A percentile compares a stretch with the other conserved stretches of the same genome.
phyloP scores from a whole-genome alignment of 176 grass and related monocot genomes.

The Chloris gayana region DNA sequence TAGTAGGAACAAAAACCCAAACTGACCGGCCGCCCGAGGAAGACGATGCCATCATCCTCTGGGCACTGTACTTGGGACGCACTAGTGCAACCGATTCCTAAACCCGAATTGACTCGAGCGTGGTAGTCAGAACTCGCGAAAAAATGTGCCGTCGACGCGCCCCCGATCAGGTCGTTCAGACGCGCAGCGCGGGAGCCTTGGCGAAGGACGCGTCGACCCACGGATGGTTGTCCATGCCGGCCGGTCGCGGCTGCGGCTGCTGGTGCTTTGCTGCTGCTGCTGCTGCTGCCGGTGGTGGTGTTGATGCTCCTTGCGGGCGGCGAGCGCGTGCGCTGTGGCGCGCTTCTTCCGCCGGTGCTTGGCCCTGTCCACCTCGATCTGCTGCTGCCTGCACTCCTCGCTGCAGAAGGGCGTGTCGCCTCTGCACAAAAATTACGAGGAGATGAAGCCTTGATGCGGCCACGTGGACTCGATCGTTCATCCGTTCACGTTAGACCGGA shows the following conservation, averaged over 20 bases:
- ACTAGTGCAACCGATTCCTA: slow-evolving; percentile 36
- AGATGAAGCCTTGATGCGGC: neutral
- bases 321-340: slow-evolving; percentile 47
- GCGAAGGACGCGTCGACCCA: slow-evolving; percentile 43
- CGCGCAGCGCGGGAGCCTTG: slow-evolving; percentile 42
- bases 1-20: slow-evolving; percentile 26
- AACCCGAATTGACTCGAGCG: neutral
- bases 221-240: slow-evolving; percentile 35
- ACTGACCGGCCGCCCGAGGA: too few species aligned
- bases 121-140: neutral
- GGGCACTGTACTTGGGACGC: neutral
- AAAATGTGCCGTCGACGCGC: neutral
- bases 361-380: slow-evolving; percentile 82
- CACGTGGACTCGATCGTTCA: too few species aligned
- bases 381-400: slow-evolving; percentile 86
- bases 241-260: slow-evolving; percentile 29
- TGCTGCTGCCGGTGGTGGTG: neutral
- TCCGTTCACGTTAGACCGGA: neutral
- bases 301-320: slow-evolving; percentile 36
- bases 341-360: slow-evolving; percentile 70
- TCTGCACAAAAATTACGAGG: slow-evolving; percentile 39
- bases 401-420: slow-evolving; percentile 93
- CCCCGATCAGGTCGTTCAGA: slow-evolving; percentile 12
- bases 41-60: too few species aligned
- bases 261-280: too few species aligned